Percentiles rank a stretch among this genome's conserved stretches.
Evolutionary conservation across 208 protist genomes (phyloP).

Genomic region (Porcisia deanei): DNA sequence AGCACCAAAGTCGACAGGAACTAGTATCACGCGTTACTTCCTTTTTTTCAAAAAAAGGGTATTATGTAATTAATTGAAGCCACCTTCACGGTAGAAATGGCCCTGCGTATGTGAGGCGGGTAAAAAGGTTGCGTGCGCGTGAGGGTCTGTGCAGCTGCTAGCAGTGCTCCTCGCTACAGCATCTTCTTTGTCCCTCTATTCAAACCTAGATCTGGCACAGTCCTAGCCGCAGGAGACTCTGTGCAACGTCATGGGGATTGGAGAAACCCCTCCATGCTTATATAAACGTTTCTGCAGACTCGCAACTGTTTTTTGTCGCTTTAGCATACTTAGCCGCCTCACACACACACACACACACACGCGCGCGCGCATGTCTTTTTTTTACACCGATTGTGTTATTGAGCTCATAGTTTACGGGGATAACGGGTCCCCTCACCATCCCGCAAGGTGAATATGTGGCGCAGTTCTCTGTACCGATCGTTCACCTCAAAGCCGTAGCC

Average conservation of each 20-base stretch:
- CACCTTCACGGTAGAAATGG: too few species aligned
- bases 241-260: neutral
- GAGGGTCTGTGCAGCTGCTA: neutral
- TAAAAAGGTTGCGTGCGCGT: too few species aligned
- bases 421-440: conserved; percentile 61
- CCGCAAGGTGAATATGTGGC: conserved; percentile 82
- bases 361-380: neutral
- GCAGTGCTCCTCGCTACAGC: neutral
- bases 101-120: too few species aligned
- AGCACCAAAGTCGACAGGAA: neutral
- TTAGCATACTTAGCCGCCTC: neutral
- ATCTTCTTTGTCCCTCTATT: neutral
- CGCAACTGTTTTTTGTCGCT: neutral
- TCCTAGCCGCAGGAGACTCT: neutral
- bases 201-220: neutral
- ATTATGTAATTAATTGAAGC: neutral
- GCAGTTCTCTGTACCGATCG: conserved; percentile 79
- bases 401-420: conserved; percentile 50
- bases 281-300: neutral
- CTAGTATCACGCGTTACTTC: too few species aligned
- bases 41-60: neutral
- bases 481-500: conserved; percentile 94
- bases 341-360: neutral
- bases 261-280: neutral
- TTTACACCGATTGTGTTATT: neutral